Conservation (phyloP, 805 yeast species). For the Sugiyamaella floridensis region DNA sequence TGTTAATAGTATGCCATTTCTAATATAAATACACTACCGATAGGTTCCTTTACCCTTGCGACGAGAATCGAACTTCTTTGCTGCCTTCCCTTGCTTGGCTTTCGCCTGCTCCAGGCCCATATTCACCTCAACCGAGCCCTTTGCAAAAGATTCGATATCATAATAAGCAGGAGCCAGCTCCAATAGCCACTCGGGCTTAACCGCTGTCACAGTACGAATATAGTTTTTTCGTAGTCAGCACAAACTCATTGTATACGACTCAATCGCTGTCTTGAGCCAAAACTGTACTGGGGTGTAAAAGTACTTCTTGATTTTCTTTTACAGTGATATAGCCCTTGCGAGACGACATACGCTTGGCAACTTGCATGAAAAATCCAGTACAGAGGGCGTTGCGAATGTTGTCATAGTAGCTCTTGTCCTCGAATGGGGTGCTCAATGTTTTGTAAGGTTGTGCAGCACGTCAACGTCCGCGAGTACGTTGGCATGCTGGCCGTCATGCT, state of each 20-base stretch:
- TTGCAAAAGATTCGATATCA: conserved; percentile 52
- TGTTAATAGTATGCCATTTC: neutral
- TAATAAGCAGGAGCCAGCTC: conserved; percentile 72
- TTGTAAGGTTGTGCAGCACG: neutral
- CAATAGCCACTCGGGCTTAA: conserved; percentile 87
- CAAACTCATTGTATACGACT: conserved; percentile 93
- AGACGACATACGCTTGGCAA: conserved; percentile 79
- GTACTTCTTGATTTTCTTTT: conserved; percentile 92
- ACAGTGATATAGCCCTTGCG: conserved; percentile 64
- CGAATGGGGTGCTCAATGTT: conserved; percentile 52
- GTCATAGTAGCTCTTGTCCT: conserved; percentile 58
- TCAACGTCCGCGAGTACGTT: neutral
- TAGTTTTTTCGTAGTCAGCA: conserved; percentile 87
- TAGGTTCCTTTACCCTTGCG: neutral
- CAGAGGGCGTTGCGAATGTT: conserved; percentile 80
- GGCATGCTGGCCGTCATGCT: neutral
- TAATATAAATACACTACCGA: neutral
- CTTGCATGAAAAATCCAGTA: conserved; percentile 98
- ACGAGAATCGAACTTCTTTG: neutral
- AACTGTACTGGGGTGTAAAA: conserved; percentile 90
- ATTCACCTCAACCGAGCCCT: conserved; percentile 69
- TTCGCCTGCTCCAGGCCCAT: conserved; percentile 59
- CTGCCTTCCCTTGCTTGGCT: conserved; percentile 31
- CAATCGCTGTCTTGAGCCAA: conserved; percentile 82
- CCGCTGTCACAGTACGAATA: conserved; percentile 85